Evolutionary conservation across 169 alveolate genomes (phyloP).

Genomic region (Plasmodium inui): DNA sequence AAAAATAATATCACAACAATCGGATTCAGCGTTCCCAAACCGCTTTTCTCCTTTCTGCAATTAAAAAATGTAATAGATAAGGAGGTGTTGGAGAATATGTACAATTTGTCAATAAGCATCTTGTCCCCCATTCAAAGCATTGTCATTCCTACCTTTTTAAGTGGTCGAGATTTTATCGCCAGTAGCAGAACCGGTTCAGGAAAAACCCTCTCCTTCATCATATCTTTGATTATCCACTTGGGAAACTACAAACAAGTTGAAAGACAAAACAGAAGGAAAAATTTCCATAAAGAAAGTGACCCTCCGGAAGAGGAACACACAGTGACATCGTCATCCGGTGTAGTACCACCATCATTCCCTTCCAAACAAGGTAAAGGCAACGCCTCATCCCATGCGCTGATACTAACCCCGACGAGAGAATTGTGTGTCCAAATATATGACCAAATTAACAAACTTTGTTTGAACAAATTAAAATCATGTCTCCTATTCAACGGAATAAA

Average conservation of each 20-base stretch:
- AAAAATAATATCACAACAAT: constrained; percentile 56
- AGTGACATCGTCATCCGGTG: background rate
- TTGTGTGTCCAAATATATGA: constrained; percentile 89
- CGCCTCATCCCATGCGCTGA: constrained; percentile 73
- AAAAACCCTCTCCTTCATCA: constrained; percentile 93
- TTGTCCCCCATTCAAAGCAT: constrained; percentile 60
- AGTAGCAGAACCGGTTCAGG: constrained; percentile 97
- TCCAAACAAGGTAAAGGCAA: background rate
- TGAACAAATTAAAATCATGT: constrained; percentile 40
- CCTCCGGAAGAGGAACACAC: background rate
- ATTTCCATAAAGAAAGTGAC: background rate
- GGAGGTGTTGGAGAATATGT: constrained; percentile 44
- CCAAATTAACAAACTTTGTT: constrained; percentile 73
- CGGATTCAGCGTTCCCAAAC: constrained; percentile 71
- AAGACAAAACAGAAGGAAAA: constrained; percentile 57
- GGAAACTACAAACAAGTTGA: constrained; percentile 83
- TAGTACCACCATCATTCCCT: background rate
- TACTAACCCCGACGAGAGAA: constrained; percentile 93
- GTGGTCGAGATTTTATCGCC: constrained; percentile 95
- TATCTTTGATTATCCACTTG: constrained; percentile 93
- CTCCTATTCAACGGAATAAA: constrained; percentile 47
- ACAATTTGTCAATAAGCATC: constrained; percentile 28
- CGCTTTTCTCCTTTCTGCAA: constrained; percentile 61
- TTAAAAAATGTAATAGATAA: constrained; percentile 53
- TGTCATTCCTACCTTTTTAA: constrained; percentile 83